These are phyloP conservation scores for Phanerodontia chrysosporium DNA, from an alignment of 768 basidiomycete genomes.

Conservation along the genomic window DNA sequence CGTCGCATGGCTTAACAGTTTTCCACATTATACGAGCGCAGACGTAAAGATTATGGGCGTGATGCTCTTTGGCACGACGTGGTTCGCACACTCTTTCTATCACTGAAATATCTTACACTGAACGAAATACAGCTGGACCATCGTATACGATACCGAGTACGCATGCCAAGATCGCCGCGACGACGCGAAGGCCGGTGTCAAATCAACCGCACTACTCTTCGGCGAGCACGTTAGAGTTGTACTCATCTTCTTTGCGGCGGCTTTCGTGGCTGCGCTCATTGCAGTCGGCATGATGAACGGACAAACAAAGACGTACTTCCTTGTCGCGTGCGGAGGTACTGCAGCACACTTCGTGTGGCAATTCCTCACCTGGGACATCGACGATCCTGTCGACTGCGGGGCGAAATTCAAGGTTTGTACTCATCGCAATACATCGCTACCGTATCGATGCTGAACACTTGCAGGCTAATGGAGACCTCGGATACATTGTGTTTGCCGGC, in stretches of 20 bases:
- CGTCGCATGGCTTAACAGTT: not conserved
- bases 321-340: slow-evolving; percentile 39
- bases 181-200: slow-evolving; percentile 65
- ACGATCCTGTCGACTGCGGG: not conserved
- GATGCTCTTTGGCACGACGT: not conserved
- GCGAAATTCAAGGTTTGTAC: slow-evolving; percentile 3
- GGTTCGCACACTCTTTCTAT: not conserved
- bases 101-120: not conserved
- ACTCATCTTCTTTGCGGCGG: slow-evolving; percentile 45
- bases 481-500: not conserved
- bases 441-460: not conserved
- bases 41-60: not conserved
- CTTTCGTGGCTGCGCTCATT: slow-evolving; percentile 49
- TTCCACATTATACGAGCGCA: not conserved
- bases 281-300: slow-evolving; percentile 41
- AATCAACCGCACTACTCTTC: slow-evolving; percentile 72
- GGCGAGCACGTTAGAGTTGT: slow-evolving; percentile 54
- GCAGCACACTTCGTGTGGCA: slow-evolving; percentile 8
- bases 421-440: not conserved
- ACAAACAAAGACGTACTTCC: not conserved
- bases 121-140: slow-evolving; percentile 35
- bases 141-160: slow-evolving; percentile 63
- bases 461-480: not conserved
- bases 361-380: not conserved
- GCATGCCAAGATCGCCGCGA: slow-evolving; percentile 79